Percentiles rank a stretch among this genome's conserved stretches.
phyloP scores from a whole-genome alignment of 2,329 filamentous ascomycete species.

The Fusarium tricinctum region DNA sequence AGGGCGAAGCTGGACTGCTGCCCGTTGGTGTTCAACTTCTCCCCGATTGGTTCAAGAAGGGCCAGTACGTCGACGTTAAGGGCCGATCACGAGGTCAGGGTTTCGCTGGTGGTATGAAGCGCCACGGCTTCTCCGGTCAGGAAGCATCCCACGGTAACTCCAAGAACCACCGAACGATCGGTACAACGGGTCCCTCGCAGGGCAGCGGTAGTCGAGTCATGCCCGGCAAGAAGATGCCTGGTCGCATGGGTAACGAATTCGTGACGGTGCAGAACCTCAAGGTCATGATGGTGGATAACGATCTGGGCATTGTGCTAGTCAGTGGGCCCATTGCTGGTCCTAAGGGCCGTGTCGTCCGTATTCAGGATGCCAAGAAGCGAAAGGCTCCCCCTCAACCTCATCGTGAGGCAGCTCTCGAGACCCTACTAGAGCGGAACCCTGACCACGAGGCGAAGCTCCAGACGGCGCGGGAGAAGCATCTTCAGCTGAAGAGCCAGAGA shows the following conservation, averaged over 20 bases:
- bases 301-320: constrained; percentile 89
- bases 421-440: constrained; percentile 63
- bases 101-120: constrained; percentile 98
- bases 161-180: constrained; percentile 91
- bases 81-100: constrained; percentile 88
- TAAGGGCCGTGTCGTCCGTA: constrained; percentile 84
- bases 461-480: constrained; percentile 64
- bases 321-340: constrained; percentile 90
- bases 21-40: constrained; percentile 80
- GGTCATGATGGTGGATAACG: constrained; percentile 87
- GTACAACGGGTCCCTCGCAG: constrained; percentile 89
- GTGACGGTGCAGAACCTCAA: constrained; percentile 93
- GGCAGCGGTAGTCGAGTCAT: constrained; percentile 92
- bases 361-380: constrained; percentile 95
- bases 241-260: constrained; percentile 90
- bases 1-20: constrained; percentile 77
- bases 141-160: constrained; percentile 95
- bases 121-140: constrained; percentile 90
- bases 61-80: constrained; percentile 90
- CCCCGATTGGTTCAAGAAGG: constrained; percentile 92
- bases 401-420: constrained; percentile 61
- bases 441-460: constrained; percentile 62
- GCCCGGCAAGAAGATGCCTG: constrained; percentile 98
- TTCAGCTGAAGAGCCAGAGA: constrained; percentile 67
- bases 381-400: constrained; percentile 65